phyloP scores from a whole-genome alignment of 2,329 filamentous ascomycete species.

The Ceratocystis smalleyi region DNA sequence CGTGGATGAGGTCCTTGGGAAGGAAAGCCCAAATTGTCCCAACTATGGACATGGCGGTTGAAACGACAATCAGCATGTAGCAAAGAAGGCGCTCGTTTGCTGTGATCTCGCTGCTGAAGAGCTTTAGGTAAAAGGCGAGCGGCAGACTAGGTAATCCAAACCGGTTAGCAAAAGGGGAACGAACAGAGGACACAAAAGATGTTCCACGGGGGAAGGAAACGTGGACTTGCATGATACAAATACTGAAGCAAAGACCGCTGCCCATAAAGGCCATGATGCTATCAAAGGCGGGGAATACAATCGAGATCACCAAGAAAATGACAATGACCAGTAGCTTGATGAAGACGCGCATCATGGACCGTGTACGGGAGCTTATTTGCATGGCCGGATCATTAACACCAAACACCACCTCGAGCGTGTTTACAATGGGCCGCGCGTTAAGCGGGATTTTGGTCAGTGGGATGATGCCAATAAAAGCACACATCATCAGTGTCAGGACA shows the following conservation, averaged over 20 bases:
- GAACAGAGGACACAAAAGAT: neutral
- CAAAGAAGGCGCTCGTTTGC: conserved; percentile 47
- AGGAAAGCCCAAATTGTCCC: conserved; percentile 82
- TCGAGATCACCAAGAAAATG: conserved; percentile 60
- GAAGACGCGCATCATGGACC: conserved; percentile 26
- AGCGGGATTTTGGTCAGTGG: conserved; percentile 90
- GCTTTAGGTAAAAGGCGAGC: conserved; percentile 73
- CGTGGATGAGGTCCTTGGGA: conserved; percentile 57
- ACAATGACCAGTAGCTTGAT: conserved; percentile 53
- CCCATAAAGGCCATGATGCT: conserved; percentile 85
- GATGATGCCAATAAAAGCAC: conserved; percentile 78
- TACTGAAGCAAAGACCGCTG: conserved; percentile 77
- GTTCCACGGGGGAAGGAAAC: neutral
- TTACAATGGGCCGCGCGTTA: conserved; percentile 74
- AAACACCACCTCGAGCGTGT: conserved; percentile 64
- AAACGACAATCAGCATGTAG: conserved; percentile 54
- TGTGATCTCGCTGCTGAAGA: conserved; percentile 62
- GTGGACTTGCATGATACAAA: conserved; percentile 60
- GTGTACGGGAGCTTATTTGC: conserved; percentile 26
- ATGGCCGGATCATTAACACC: conserved; percentile 44
- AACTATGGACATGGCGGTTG: conserved; percentile 51
- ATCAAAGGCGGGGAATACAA: conserved; percentile 61
- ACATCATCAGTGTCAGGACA: conserved; percentile 60
- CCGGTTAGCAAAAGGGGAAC: neutral
- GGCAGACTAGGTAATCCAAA: conserved; percentile 38